phyloP scores from a whole-genome alignment of 75 land plant genomes.

The Azolla pinnata region DNA sequence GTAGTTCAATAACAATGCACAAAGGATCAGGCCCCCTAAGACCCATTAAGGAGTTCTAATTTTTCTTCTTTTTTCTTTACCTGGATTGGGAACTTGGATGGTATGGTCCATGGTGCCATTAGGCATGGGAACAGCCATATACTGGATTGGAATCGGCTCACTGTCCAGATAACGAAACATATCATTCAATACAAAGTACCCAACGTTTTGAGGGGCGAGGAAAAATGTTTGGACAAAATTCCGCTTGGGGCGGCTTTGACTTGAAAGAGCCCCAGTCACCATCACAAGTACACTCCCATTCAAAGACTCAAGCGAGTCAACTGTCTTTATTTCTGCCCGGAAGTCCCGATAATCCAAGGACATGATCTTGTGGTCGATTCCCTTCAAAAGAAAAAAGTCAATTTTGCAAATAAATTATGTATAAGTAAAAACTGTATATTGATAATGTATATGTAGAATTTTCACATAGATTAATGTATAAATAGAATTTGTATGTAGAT shows the following conservation, averaged over 20 bases:
- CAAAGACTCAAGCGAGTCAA: conserved; percentile 67
- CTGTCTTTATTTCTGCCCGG: conserved; percentile 73
- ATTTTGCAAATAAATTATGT: not conserved
- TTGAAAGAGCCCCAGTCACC: conserved; percentile 56
- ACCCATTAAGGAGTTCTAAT: too few species aligned
- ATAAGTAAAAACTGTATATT: not conserved
- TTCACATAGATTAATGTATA: not conserved
- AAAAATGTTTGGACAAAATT: conserved; percentile 72
- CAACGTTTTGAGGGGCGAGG: conserved; percentile 77
- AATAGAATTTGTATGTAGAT: not conserved
- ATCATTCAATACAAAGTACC: conserved; percentile 89
- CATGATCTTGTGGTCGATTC: conserved; percentile 47
- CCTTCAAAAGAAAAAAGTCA: conserved; percentile 21
- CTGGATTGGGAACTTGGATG: conserved; percentile 19
- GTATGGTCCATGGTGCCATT: conserved; percentile 16
- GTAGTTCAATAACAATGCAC: too few species aligned
- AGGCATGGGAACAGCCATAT: not conserved
- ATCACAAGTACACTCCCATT: conserved; percentile 68
- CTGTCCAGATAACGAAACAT: conserved; percentile 53
- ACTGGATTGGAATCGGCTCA: conserved; percentile 18
- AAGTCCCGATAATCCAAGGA: conserved; percentile 35
- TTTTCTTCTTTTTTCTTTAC: too few species aligned
- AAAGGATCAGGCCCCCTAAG: too few species aligned
- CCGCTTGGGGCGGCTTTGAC: conserved; percentile 35
- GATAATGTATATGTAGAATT: not conserved